Evolutionary conservation across 805 yeast genomes (phyloP).

Genomic region (Saturnispora sanitii): DNA sequence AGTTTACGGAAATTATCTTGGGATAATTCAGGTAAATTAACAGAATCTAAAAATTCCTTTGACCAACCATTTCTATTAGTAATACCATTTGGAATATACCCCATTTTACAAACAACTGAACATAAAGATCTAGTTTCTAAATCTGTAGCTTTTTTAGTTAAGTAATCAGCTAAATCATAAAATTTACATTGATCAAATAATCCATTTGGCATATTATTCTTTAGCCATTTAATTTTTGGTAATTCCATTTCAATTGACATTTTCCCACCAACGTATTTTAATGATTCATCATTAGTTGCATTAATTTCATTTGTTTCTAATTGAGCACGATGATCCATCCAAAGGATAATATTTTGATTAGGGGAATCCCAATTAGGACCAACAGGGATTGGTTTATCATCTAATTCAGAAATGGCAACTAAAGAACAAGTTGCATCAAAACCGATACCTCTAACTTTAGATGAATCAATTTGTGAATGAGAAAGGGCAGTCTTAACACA

Average conservation of each 20-base stretch:
- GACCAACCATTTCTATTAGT: constrained; percentile 94
- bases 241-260: constrained; percentile 98
- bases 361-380: constrained; percentile 79
- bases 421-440: constrained; percentile 97
- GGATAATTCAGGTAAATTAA: constrained; percentile 69
- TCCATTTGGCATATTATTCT: constrained; percentile 67
- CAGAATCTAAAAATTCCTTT: constrained; percentile 52
- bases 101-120: constrained; percentile 93
- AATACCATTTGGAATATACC: constrained; percentile 85
- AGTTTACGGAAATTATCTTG: constrained; percentile 67
- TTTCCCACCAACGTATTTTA: constrained; percentile 91
- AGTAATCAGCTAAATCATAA: constrained; percentile 85
- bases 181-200: constrained; percentile 56
- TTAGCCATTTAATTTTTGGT: constrained; percentile 95
- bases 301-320: constrained; percentile 74
- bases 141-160: constrained; percentile 87
- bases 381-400: constrained; percentile 69
- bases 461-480: constrained; percentile 64
- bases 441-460: constrained; percentile 73
- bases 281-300: constrained; percentile 64
- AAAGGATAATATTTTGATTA: constrained; percentile 75
- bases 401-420: constrained; percentile 60
- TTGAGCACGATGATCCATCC: constrained; percentile 98
- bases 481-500: constrained; percentile 68
- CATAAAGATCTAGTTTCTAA: constrained; percentile 80